Percentiles rank a stretch among this genome's conserved stretches.
phyloP scores from a whole-genome alignment of 2,329 filamentous ascomycete genomes.

The Mycocentrospora acerina region DNA sequence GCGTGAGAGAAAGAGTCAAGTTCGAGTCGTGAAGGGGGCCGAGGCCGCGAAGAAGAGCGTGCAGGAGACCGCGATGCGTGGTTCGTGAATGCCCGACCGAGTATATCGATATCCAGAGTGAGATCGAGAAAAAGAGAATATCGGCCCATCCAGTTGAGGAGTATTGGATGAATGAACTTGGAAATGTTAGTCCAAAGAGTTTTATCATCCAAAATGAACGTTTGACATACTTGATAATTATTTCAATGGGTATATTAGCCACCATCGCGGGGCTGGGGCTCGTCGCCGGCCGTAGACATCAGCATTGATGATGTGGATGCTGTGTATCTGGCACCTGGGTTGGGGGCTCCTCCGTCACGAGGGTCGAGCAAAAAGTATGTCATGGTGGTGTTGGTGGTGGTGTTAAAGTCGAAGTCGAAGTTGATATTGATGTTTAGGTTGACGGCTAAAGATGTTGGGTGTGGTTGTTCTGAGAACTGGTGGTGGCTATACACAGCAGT shows the following conservation, averaged over 20 bases:
- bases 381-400: no score
- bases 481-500: no score
- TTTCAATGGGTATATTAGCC: conserved; percentile 20
- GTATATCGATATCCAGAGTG: background rate
- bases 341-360: conserved; percentile 36
- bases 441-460: conserved; percentile 1
- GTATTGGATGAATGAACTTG: conserved; percentile 6
- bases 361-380: conserved; percentile 28
- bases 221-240: conserved; percentile 10
- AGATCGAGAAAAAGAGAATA: background rate
- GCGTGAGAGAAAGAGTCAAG: conserved; percentile 2
- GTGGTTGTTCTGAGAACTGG: no score
- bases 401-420: conserved; percentile 9
- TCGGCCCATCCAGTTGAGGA: conserved; percentile 2
- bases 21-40: conserved; percentile 2
- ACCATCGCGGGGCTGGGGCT: conserved; percentile 32
- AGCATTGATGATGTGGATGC: conserved; percentile 18
- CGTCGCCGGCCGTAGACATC: conserved; percentile 16
- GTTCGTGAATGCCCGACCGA: background rate
- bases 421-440: conserved; percentile 10
- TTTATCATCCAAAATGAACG: background rate
- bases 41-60: conserved; percentile 3
- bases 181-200: conserved; percentile 11
- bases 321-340: conserved; percentile 19
- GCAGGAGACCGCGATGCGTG: background rate